Base-by-base conservation (phyloP, 768 basidiomycete genomes). In the Fistulinella prunicolor region DNA sequence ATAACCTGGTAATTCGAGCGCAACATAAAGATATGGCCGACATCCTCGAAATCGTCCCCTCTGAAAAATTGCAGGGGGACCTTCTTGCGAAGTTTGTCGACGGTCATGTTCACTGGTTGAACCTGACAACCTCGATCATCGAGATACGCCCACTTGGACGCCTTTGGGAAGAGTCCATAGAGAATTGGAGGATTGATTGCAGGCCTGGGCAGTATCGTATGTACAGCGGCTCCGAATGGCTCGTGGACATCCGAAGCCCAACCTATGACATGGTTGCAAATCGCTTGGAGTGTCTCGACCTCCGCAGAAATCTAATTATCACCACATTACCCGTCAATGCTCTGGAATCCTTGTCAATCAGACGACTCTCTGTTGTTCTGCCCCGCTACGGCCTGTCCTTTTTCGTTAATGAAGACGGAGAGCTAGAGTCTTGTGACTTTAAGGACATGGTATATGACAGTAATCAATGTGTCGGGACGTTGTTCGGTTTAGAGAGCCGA, bases 201-300 rank as follows among this genome's bases (percentile, higher is more conserved):
- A 3, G 46, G n/a, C n/a, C 49, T 20, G 20, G 19, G n/a, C 16
- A 17, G 6, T 37, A 23, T 23, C 44, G 39, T 12, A 44, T 28
- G 28, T n/a, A 19, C 17, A 36, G 17, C 12, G 35, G 35, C 6
- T 6, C 4, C 17, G 35, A 36, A 19, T 17, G 16, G n/a, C 47
- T 64, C 13, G 28, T 62, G 17, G 60, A 61, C 40, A 45, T 58
- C 20, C 50, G 48, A 23, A 60, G 58, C 32, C 41, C 9, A 36
- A 46, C 63, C 1, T 58, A 43, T 28, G 29, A n/a, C 2, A 62
- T 62, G 58, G 43, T 64, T 30, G 41, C 47, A 3, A 26, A 22
- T 9, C 50, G 36, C 10, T 28, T 60, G n/a, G 6, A 19, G 13
- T 7, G n/a, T 4, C 35, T 36, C 35, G 35, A 36, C 10, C 5